Base-by-base conservation (phyloP, 2,329 filamentous ascomycete genomes). In the Fulvia fulva region DNA sequence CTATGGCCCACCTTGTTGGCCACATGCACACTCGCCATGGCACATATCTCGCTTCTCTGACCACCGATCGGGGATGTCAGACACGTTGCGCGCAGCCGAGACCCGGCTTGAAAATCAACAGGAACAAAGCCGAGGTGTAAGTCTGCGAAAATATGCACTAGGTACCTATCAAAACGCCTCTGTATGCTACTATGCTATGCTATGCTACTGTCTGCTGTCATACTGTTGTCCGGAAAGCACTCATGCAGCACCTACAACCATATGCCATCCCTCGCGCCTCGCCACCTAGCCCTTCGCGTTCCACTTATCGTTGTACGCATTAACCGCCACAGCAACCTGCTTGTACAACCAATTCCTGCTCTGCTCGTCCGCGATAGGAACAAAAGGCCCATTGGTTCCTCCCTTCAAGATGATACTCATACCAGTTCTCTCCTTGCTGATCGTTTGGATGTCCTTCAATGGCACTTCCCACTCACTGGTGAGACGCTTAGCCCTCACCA, bases 401-500 rank as follows among this genome's bases (percentile, higher is more conserved):
- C 92, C 93, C 66, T 96, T 89, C 64, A 97, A 77, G 49, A 89
- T 87, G 62, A 99, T 84, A 65, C 90, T 92, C 76, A 99, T 86
- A 0, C 94, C 95, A 0, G 94, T 99, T 53, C 94, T 81, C 80
- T 99, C 95, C 78, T 97, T 99, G 47, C 88, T 89, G 64, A 99
- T 97, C 0, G 92, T 97, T 79, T 97, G 92, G 21, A 99, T 86
- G 72, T 99, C 94, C 71, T 94, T 97, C 64, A 99, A 81, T 25
- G 91, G 89, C 11, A 97, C 91, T 70, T 99, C 94, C 94, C 94
- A 99, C 75, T 97, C 93, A 19, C 87, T 92, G 54, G 85, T 87
- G 68, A 99, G 80, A 70, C 88, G 88, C 77, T 91, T 89, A 53
- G 89, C 91, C 66, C 91, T 85, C 62, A 99, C 90, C 56, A 97